A percentile compares a stretch with the other conserved stretches of the same genome.
Evolutionary conservation across 345 rosid genomes (phyloP).

Genomic region (Streptanthus diversifolius): DNA sequence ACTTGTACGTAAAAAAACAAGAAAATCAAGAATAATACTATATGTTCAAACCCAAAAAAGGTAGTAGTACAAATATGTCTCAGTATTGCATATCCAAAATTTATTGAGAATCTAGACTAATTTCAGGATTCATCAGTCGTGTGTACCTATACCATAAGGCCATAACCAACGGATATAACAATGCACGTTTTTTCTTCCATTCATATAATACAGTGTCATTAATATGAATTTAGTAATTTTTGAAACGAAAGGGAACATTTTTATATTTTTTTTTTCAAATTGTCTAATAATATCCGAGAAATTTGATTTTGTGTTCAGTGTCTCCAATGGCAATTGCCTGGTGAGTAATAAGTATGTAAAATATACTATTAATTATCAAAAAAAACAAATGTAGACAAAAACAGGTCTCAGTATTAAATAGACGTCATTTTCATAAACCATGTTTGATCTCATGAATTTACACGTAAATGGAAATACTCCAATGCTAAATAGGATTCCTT

Average conservation of each 20-base stretch:
- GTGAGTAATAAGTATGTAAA: background rate
- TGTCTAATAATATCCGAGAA: background rate
- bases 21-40: background rate
- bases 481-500: background rate
- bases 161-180: background rate
- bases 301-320: background rate
- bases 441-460: conserved; percentile 5
- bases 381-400: background rate
- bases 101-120: background rate
- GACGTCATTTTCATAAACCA: conserved; percentile 16
- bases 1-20: background rate
- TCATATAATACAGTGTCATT: background rate
- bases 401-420: background rate
- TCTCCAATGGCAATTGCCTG: background rate
- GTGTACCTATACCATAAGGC: background rate
- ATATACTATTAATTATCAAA: background rate
- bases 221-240: background rate
- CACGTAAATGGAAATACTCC: conserved; percentile 15
- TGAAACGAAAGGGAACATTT: background rate
- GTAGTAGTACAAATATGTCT: background rate
- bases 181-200: background rate
- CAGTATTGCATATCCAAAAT: background rate
- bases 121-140: background rate
- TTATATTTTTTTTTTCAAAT: background rate
- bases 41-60: background rate